Base-by-base conservation (phyloP, 1,139 yeast genomes). In the Blastobotrys buckinghamii region DNA sequence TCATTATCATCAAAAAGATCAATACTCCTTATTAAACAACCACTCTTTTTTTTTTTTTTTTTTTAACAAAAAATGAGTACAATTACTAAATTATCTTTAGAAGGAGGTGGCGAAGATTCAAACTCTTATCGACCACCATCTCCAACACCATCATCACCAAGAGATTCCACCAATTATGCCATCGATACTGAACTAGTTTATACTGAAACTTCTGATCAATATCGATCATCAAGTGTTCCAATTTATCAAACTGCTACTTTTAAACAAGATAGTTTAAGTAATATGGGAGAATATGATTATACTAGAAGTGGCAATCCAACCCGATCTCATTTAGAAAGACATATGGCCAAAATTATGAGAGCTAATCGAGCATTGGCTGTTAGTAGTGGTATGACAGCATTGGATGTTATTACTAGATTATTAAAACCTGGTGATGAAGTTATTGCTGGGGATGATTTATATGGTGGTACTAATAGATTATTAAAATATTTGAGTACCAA, bases 261-360 rank as follows among this genome's bases (percentile, higher is more conserved):
- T 71, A 89, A 88, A 67, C 94, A 87, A 66, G 79, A 77, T 40
- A 82, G 88, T 6, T 72, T 86, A 54, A 69, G 79, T 39, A 81
- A 83, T 58, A 81, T 84, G 84, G 92, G 94, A 6, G 84, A 82
- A 61, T 89, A 84, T 65, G 97, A 89, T 67, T 89, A 89, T 66
- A 87, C 97, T 0, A 75, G 97, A 60, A 83, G 94, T n/a, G 97
- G 97, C 2, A 89, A 89, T 66, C 97, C 97, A 29, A 87, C 97
- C 1, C 75, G 97, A 66, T 79, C 94, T 0, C 79, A 79, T 44
- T 71, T 88, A 52, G 96, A 89, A 65, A 73, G 78, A 48, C 95
- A 89, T 59, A 64, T 89, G 59, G 82, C 87, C 44, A 78, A 79
- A 57, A 77, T 89, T 60, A 87, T 87, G 83, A 76, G 75, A 55